These are phyloP conservation scores for Lentinula boryana DNA, from an alignment of 768 basidiomycete species.

Conservation along the genomic window DNA sequence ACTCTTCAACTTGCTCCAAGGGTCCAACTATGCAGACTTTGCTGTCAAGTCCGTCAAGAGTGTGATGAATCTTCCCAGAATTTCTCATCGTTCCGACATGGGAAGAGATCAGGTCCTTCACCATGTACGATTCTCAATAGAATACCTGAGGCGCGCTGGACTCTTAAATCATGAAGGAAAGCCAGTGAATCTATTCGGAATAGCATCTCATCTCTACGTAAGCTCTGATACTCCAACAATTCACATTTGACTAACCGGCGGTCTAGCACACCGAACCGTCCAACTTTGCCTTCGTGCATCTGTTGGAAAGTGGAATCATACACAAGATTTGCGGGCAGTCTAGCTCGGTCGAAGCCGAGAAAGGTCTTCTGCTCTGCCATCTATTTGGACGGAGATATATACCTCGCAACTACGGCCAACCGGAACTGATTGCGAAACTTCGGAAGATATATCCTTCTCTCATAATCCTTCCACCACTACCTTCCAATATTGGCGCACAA, in stretches of 20 bases:
- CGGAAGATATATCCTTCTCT: conserved; percentile 45
- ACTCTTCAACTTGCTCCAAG: conserved; percentile 59
- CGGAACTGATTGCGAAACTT: conserved; percentile 13
- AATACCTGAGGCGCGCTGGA: conserved; percentile 55
- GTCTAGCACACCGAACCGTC: conserved; percentile 56
- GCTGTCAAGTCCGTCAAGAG: conserved; percentile 46
- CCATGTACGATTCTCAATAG: conserved; percentile 65
- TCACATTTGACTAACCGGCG: background rate
- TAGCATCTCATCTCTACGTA: conserved; percentile 49
- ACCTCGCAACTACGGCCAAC: background rate
- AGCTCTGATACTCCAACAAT: conserved; percentile 8
- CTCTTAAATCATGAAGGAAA: conserved; percentile 48
- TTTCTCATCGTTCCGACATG: conserved; percentile 50
- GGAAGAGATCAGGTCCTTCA: conserved; percentile 56
- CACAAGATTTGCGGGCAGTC: conserved; percentile 48
- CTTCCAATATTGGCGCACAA: background rate
- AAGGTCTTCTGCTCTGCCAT: conserved; percentile 53
- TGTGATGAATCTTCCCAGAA: conserved; percentile 50
- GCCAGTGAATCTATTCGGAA: conserved; percentile 50
- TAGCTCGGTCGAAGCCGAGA: conserved; percentile 34
- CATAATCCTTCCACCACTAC: conserved; percentile 48
- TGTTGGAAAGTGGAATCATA: conserved; percentile 52
- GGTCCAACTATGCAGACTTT: conserved; percentile 43
- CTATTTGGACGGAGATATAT: conserved; percentile 52
- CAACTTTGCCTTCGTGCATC: conserved; percentile 58